Conservation (phyloP, 345 rosid species). For the Hypericum androsaemum region DNA sequence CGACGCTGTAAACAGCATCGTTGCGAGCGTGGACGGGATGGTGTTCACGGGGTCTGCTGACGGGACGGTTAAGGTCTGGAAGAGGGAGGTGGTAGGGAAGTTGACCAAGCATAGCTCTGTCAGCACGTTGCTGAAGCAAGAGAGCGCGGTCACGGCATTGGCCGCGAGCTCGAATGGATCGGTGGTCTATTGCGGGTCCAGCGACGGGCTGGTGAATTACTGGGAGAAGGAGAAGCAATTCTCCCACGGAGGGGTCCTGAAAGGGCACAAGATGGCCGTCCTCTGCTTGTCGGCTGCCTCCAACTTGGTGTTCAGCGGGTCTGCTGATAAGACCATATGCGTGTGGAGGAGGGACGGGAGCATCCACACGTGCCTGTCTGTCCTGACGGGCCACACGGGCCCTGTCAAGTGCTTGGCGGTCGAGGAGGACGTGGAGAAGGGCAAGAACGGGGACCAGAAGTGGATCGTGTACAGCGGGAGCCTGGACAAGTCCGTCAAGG, state of each 20-base stretch:
- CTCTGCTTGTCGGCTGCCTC: background rate
- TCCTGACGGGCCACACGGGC: constrained; percentile 2
- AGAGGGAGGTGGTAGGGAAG: background rate
- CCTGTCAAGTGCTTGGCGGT: constrained; percentile 20
- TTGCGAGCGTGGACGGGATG: background rate
- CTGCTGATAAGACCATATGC: constrained; percentile 1
- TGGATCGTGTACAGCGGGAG: constrained; percentile 95
- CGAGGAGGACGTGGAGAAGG: constrained; percentile 42
- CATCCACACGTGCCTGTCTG: background rate
- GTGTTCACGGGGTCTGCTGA: background rate
- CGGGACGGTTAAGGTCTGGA: constrained; percentile 3
- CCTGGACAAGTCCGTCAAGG: constrained; percentile 78
- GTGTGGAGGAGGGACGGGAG: constrained; percentile 3
- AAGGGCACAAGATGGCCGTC: background rate
- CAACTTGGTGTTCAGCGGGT: constrained; percentile 4
- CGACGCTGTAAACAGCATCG: background rate
- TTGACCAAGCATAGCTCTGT: background rate
- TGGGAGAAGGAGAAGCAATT: constrained; percentile 2
- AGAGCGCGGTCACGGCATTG: background rate
- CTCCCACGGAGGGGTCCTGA: background rate
- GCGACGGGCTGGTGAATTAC: constrained; percentile 2
- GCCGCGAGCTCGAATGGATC: background rate
- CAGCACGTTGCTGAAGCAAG: background rate
- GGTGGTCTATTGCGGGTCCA: background rate
- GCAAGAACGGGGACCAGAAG: constrained; percentile 29